These are phyloP conservation scores for Hypoxylon sp. DNA, from an alignment of 2,329 filamentous ascomycete species.

Conservation along the genomic window DNA sequence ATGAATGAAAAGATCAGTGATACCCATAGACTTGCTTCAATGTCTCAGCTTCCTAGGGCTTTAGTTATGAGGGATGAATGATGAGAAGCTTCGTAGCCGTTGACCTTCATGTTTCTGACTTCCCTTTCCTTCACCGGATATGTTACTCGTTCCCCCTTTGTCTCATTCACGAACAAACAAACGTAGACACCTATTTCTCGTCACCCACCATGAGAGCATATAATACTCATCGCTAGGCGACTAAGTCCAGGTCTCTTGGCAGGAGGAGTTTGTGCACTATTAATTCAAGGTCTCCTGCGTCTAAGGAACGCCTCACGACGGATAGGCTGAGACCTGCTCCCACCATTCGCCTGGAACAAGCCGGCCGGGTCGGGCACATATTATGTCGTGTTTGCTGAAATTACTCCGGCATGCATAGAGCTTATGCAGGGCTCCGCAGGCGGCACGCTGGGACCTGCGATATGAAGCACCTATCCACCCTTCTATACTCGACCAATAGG, in stretches of 20 bases:
- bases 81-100: background rate
- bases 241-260: background rate
- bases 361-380: background rate
- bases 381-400: conserved; percentile 15
- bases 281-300: background rate
- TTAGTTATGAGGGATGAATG: background rate
- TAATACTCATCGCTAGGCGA: too few relatives aligned
- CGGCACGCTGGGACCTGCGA: conserved; percentile 14
- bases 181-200: too few relatives aligned
- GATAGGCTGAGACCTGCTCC: background rate
- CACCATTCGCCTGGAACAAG: background rate
- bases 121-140: background rate
- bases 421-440: conserved; percentile 19
- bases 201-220: too few relatives aligned
- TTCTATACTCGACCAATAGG: conserved; percentile 12
- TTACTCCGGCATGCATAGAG: background rate
- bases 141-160: too few relatives aligned
- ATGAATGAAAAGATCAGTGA: conserved; percentile 21
- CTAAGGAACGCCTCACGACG: background rate
- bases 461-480: background rate
- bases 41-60: background rate
- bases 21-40: conserved; percentile 40
- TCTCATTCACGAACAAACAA: too few relatives aligned
- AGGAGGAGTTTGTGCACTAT: background rate
- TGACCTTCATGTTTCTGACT: background rate